Base-by-base conservation (phyloP, 345 rosid genomes). In the Syzygium jambos region DNA sequence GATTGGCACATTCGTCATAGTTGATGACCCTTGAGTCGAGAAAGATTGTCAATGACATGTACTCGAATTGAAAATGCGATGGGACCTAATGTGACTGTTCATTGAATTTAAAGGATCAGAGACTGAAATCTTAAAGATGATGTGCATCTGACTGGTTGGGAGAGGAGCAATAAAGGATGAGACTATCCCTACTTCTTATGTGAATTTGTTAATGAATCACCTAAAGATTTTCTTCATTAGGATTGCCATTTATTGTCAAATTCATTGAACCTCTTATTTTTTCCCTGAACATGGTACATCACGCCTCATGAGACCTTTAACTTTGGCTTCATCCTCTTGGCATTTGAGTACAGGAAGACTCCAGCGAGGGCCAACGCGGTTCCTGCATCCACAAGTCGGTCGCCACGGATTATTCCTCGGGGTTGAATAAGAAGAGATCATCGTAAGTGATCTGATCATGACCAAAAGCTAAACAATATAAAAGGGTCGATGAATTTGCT, bases 291-390 rank as follows among this genome's bases (percentile, higher is more conserved):
- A 13, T 61, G 30, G 73, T 15, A 13, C 34, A 61, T 73, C 21
- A 21, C 82, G 80, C 80, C 25, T 94, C 92, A 94, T 6, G 86
- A 84, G 59, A 85, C 84, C 89, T 92, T 94, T 53, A 91, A 84
- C 87, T 91, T 90, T 29, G 92, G 92, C 86, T 93, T 93, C 84
- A 91, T 51, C 61, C 85, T 56, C 84, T 94, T 95, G 46, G 93
- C 93, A 90, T 89, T 94, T 6, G 97, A 88, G 89, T 97, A 96
- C 88, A 94, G 88, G 91, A 93, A 94, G 77, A 96, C 98, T 88
- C 99, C 98, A 52, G 91, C 92, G 78, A 97, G 94, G 86, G 98
- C 96, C 87, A 95, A 73, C 0, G 94, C 95, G 17, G 98, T 97
- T 91, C 98, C 98, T 96, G 95, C 77, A 54, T 8, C 82, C 82